phyloP scores from a whole-genome alignment of 1,284 basidiomycete genomes.

The Ustilago esculenta region DNA sequence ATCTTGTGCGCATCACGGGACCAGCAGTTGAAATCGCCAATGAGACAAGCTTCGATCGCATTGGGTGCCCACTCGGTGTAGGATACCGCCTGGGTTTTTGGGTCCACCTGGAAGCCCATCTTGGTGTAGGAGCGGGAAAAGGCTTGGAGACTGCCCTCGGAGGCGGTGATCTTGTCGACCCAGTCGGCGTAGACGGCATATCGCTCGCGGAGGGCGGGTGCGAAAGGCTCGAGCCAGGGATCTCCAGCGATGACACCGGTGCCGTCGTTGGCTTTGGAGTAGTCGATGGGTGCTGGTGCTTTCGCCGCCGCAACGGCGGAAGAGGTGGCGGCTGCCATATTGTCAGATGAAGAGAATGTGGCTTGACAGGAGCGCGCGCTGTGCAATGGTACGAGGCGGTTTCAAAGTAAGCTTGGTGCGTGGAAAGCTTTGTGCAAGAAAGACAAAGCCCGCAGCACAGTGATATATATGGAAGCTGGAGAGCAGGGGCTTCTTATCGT shows the following conservation, averaged over 20 bases:
- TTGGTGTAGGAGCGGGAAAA: slow-evolving; percentile 88
- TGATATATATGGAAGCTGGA: too few species aligned
- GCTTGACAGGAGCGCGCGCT: too few species aligned
- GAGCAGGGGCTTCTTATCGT: too few species aligned
- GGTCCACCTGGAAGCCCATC: slow-evolving; percentile 81
- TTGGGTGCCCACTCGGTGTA: slow-evolving; percentile 98
- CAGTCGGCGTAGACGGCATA: slow-evolving; percentile 53
- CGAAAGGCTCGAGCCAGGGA: slow-evolving; percentile 63
- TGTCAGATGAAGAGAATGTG: background rate
- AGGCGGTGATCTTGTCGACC: slow-evolving; percentile 44
- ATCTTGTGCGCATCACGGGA: slow-evolving; percentile 80
- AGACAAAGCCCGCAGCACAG: too few species aligned
- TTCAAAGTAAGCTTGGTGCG: too few species aligned
- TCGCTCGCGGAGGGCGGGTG: slow-evolving; percentile 49
- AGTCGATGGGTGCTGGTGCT: slow-evolving; percentile 46
- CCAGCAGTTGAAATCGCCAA: slow-evolving; percentile 97
- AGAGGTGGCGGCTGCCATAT: slow-evolving; percentile 21
- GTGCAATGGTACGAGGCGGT: too few species aligned
- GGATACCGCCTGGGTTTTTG: slow-evolving; percentile 75
- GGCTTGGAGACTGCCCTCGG: slow-evolving; percentile 76
- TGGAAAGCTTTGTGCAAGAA: too few species aligned
- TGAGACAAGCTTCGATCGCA: slow-evolving; percentile 81
- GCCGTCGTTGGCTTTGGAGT: slow-evolving; percentile 57
- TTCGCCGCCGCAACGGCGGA: slow-evolving; percentile 6
- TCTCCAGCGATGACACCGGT: slow-evolving; percentile 59